These are phyloP conservation scores for Phytophthora agathidicida DNA, from an alignment of 352 stramenopile genomes.

Conservation along the genomic window DNA sequence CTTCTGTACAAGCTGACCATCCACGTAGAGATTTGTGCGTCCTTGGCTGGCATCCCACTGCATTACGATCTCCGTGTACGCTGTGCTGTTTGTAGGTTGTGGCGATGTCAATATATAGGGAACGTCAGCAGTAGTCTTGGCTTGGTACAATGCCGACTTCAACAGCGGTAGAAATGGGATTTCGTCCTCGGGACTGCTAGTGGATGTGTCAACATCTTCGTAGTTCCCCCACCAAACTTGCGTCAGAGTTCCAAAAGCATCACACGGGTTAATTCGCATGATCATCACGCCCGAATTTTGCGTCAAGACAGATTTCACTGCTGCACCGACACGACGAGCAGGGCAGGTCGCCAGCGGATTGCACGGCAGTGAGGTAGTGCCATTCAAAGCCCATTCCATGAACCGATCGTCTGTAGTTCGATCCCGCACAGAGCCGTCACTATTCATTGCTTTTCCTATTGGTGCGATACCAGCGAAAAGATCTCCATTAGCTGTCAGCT, in stretches of 20 bases:
- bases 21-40: constrained; percentile 67
- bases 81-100: not conserved
- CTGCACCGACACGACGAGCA: constrained; percentile 58
- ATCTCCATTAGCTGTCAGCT: constrained; percentile 61
- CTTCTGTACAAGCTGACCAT: constrained; percentile 56
- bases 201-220: constrained; percentile 15
- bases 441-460: constrained; percentile 33
- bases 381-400: constrained; percentile 62
- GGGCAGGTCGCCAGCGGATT: constrained; percentile 43
- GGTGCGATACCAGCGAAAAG: constrained; percentile 42
- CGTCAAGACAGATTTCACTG: constrained; percentile 45
- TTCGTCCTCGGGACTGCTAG: constrained; percentile 18
- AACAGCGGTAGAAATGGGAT: constrained; percentile 64
- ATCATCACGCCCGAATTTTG: constrained; percentile 59
- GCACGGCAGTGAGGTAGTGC: constrained; percentile 49
- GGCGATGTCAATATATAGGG: constrained; percentile 29
- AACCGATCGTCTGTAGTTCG: constrained; percentile 46
- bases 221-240: constrained; percentile 71
- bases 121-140: constrained; percentile 42
- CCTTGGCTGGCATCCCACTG: constrained; percentile 66
- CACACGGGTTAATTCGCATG: constrained; percentile 55
- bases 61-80: constrained; percentile 59
- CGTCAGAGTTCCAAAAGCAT: constrained; percentile 58
- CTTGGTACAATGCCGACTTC: constrained; percentile 65
- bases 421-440: constrained; percentile 22